Evolutionary conservation across 2,329 filamentous ascomycete genomes (phyloP).

Genomic region (Bertia moriformis): DNA sequence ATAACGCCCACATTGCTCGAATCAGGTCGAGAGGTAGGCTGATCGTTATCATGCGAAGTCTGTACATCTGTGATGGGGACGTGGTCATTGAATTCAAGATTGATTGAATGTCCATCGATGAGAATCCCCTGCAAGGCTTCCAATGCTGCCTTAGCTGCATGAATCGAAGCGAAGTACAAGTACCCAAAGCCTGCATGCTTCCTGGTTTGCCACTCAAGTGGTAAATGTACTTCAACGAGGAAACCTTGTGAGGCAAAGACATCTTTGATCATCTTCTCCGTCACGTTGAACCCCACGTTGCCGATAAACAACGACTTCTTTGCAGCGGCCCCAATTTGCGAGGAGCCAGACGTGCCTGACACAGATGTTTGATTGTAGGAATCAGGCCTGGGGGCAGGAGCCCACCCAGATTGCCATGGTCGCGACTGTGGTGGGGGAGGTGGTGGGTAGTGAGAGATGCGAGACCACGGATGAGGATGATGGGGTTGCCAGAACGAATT

Average conservation of each 20-base stretch:
- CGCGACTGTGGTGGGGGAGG: background rate
- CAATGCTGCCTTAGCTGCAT: slow-evolving; percentile 18
- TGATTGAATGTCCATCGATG: slow-evolving; percentile 21
- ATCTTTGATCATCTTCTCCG: slow-evolving; percentile 15
- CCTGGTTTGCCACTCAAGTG: slow-evolving; percentile 13
- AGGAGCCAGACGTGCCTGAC: background rate
- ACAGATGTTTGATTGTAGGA: too few species aligned
- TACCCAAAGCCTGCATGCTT: slow-evolving; percentile 23
- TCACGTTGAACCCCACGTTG: slow-evolving; percentile 20
- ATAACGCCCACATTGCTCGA: too few species aligned
- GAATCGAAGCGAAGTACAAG: slow-evolving; percentile 15
- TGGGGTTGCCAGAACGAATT: background rate
- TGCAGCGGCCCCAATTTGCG: slow-evolving; percentile 1
- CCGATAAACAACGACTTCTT: slow-evolving; percentile 18
- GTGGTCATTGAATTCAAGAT: slow-evolving; percentile 17
- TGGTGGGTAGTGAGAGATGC: background rate
- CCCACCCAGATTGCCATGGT: background rate
- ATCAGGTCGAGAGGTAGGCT: too few species aligned
- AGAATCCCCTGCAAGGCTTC: slow-evolving; percentile 16
- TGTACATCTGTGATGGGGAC: background rate
- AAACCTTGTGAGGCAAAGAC: slow-evolving; percentile 20
- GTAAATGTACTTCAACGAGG: slow-evolving; percentile 16
- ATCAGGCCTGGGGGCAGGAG: too few species aligned
- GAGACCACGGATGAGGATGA: too few species aligned
- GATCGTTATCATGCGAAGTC: too few species aligned